phyloP scores from a whole-genome alignment of 345 rosid species.

The Raphanus sativus region DNA sequence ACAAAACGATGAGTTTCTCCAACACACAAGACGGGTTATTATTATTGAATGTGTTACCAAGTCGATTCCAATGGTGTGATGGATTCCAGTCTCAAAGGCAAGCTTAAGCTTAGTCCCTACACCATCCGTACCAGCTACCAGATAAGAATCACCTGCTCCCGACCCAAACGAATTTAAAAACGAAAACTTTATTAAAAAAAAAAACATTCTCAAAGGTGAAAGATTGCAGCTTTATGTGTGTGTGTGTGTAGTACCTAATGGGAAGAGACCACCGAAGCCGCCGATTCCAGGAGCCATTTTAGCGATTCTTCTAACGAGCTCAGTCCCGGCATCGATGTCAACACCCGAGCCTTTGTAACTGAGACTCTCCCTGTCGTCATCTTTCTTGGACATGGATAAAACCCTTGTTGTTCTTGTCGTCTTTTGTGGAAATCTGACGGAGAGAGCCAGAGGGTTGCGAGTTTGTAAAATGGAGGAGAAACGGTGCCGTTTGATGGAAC shows the following conservation, averaged over 20 bases:
- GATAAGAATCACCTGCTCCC: conserved; percentile 74
- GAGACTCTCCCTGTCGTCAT: conserved; percentile 41
- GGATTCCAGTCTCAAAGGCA: conserved; percentile 88
- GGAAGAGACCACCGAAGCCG: conserved; percentile 90
- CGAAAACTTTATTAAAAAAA: neutral
- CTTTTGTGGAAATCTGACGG: conserved; percentile 23
- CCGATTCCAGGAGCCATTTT: conserved; percentile 94
- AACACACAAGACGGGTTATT: neutral
- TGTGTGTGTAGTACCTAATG: conserved; percentile 62
- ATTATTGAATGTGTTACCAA: conserved; percentile 50
- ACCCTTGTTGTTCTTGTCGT: conserved; percentile 9
- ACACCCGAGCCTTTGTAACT: conserved; percentile 87
- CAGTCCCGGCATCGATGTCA: conserved; percentile 88
- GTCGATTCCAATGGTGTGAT: conserved; percentile 92
- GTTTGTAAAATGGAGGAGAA: conserved; percentile 19
- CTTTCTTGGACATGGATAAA: conserved; percentile 36
- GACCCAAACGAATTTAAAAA: neutral
- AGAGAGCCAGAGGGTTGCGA: neutral
- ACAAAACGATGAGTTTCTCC: neutral
- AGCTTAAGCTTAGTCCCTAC: conserved; percentile 96
- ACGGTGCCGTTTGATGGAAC: conserved; percentile 23
- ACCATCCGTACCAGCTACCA: conserved; percentile 97
- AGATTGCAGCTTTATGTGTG: neutral
- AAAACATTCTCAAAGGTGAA: neutral
- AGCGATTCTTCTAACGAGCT: conserved; percentile 79